phyloP scores from a whole-genome alignment of 2,329 filamentous ascomycete genomes.

The Drechslerella coelobrocha region DNA sequence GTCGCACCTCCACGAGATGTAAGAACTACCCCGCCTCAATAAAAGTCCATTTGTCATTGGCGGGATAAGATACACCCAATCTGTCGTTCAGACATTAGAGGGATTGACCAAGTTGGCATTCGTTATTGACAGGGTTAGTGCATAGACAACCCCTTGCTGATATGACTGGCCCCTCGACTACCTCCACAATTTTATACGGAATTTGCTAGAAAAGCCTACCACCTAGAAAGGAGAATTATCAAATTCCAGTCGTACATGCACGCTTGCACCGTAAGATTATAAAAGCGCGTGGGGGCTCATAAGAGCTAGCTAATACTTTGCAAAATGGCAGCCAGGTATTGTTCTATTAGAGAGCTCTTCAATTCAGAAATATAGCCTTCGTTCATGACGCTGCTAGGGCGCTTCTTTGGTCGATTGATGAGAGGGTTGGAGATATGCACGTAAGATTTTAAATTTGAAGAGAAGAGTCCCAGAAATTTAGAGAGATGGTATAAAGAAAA shows the following conservation, averaged over 20 bases:
- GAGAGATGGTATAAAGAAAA: slow-evolving; percentile 3
- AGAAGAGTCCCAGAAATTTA: neutral
- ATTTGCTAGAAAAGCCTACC: neutral
- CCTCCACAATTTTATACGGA: slow-evolving; percentile 16
- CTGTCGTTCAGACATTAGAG: slow-evolving; percentile 21
- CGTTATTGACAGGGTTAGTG: slow-evolving; percentile 32
- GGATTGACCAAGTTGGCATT: slow-evolving; percentile 21
- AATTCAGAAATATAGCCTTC: neutral
- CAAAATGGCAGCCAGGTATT: neutral
- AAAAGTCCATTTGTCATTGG: slow-evolving; percentile 39
- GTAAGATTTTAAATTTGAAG: slow-evolving; percentile 28
- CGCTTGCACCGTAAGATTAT: neutral
- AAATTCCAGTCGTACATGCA: neutral
- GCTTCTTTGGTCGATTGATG: neutral
- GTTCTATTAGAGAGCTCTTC: neutral
- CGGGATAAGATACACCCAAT: slow-evolving; percentile 34
- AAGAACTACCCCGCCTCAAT: neutral
- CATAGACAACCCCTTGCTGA: slow-evolving; percentile 40
- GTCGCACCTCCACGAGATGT: neutral
- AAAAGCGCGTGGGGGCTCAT: neutral
- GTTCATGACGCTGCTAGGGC: neutral
- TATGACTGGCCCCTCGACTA: slow-evolving; percentile 21
- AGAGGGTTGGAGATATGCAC: slow-evolving; percentile 27
- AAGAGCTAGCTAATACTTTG: neutral
- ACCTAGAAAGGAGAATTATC: neutral